Percentiles rank a stretch among this genome's conserved stretches.
These are phyloP conservation scores for Crithidia expoeki DNA, from an alignment of 208 protist species.

Conservation along the genomic window DNA sequence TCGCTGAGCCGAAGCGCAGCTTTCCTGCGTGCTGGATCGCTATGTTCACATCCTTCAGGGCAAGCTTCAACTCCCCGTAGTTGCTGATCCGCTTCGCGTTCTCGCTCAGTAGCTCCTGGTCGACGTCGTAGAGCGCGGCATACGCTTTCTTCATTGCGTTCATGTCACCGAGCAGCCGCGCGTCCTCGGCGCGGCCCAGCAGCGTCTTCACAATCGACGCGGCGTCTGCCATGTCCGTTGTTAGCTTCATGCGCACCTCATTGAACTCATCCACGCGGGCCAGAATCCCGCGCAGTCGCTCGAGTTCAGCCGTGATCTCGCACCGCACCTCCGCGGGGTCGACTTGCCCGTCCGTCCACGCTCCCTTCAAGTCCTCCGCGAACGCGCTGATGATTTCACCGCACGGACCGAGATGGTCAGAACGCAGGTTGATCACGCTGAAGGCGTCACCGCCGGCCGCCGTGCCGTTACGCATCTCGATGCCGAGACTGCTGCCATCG, in stretches of 20 bases:
- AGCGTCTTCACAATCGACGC: constrained; percentile 88
- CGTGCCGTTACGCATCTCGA: constrained; percentile 45
- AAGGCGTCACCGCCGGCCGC: constrained; percentile 14
- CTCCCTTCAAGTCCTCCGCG: constrained; percentile 42
- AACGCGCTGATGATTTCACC: constrained; percentile 88
- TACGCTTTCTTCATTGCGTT: constrained; percentile 80
- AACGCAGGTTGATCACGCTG: constrained; percentile 53
- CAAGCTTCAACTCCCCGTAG: constrained; percentile 85
- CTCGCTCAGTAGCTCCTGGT: constrained; percentile 91
- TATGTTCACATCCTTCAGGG: constrained; percentile 90
- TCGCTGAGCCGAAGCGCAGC: constrained; percentile 80
- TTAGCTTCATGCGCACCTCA: constrained; percentile 86
- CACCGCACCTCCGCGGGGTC: constrained; percentile 42
- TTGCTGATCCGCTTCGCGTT: constrained; percentile 94
- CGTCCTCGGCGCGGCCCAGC: constrained; percentile 92
- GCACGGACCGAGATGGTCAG: constrained; percentile 84
- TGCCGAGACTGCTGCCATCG: constrained; percentile 50
- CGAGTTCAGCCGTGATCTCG: constrained; percentile 83
- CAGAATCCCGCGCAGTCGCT: constrained; percentile 60
- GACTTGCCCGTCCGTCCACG: constrained; percentile 31
- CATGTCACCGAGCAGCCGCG: constrained; percentile 90
- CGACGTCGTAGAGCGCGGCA: constrained; percentile 81
- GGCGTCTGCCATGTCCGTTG: constrained; percentile 93
- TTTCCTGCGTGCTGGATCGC: constrained; percentile 92
- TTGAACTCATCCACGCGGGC: constrained; percentile 88